These are phyloP conservation scores for Carpinus fangiana DNA, from an alignment of 306 rosid species.

Conservation along the genomic window DNA sequence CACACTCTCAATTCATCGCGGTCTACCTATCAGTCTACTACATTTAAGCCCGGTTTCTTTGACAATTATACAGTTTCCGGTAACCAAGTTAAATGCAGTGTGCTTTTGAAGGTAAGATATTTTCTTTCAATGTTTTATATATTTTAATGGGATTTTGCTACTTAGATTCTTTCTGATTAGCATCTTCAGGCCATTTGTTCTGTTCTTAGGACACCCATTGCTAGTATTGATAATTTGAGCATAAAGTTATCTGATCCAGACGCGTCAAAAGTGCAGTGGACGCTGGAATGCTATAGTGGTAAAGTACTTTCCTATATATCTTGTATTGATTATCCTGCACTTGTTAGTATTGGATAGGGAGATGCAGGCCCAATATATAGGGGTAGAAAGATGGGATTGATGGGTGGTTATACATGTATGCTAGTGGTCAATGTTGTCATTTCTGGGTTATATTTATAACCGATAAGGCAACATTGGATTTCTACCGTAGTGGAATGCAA, in stretches of 20 bases:
- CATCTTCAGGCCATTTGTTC: constrained; percentile 76
- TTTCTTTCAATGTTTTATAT: neutral
- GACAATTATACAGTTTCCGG: constrained; percentile 58
- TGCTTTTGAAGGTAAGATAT: constrained; percentile 70
- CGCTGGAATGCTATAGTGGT: constrained; percentile 80
- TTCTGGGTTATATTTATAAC: neutral
- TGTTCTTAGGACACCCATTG: constrained; percentile 81
- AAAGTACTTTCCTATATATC: constrained; percentile 5
- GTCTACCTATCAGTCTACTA: constrained; percentile 69
- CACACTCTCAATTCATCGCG: constrained; percentile 78
- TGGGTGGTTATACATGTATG: neutral
- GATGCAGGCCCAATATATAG: neutral
- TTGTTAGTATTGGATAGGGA: neutral
- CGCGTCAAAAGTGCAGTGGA: constrained; percentile 80
- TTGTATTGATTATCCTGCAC: neutral
- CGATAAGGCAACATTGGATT: neutral
- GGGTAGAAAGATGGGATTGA: neutral
- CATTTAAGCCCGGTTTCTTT: constrained; percentile 77
- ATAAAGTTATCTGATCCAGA: constrained; percentile 63
- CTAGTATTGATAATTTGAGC: constrained; percentile 70
- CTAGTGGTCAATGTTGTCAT: neutral
- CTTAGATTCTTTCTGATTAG: constrained; percentile 23
- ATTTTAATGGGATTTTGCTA: constrained; percentile 4
- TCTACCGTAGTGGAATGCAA: neutral
- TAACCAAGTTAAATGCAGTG: constrained; percentile 68